These are phyloP conservation scores for Torulaspora maleeae DNA, from an alignment of 805 yeast species.

Conservation along the genomic window DNA sequence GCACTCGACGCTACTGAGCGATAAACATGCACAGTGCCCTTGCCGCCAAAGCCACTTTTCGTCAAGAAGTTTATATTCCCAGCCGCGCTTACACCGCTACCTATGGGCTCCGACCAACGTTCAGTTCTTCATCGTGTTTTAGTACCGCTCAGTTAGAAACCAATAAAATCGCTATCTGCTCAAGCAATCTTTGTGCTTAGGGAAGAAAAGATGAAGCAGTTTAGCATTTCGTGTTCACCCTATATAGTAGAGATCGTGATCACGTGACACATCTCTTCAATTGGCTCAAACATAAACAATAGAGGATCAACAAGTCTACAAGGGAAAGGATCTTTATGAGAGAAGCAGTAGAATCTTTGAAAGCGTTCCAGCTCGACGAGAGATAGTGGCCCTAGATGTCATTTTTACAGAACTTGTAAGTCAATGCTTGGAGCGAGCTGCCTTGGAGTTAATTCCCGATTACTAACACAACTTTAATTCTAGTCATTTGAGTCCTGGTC, in stretches of 20 bases:
- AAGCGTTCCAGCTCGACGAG: background rate
- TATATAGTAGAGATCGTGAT: background rate
- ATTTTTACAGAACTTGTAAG: conserved; percentile 32
- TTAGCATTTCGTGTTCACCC: background rate
- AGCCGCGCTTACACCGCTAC: too few relatives aligned
- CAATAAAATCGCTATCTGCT: too few relatives aligned
- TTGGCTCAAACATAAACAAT: background rate
- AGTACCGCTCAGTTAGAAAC: too few relatives aligned
- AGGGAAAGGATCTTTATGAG: background rate
- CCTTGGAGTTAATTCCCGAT: background rate
- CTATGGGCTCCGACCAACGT: too few relatives aligned
- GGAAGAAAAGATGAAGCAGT: background rate
- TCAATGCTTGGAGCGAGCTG: background rate
- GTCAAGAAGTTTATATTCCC: too few relatives aligned
- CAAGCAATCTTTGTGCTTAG: too few relatives aligned
- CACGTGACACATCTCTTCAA: background rate
- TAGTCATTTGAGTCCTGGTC: conserved; percentile 43
- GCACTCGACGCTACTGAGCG: too few relatives aligned
- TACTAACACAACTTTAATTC: conserved; percentile 8
- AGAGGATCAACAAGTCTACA: background rate
- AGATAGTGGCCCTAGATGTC: conserved; percentile 18
- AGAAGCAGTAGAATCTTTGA: background rate
- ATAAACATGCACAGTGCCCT: too few relatives aligned
- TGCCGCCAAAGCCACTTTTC: too few relatives aligned
- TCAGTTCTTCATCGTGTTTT: too few relatives aligned